phyloP scores from a whole-genome alignment of 2,329 filamentous ascomycete species.

The Sarocladium strictum region DNA sequence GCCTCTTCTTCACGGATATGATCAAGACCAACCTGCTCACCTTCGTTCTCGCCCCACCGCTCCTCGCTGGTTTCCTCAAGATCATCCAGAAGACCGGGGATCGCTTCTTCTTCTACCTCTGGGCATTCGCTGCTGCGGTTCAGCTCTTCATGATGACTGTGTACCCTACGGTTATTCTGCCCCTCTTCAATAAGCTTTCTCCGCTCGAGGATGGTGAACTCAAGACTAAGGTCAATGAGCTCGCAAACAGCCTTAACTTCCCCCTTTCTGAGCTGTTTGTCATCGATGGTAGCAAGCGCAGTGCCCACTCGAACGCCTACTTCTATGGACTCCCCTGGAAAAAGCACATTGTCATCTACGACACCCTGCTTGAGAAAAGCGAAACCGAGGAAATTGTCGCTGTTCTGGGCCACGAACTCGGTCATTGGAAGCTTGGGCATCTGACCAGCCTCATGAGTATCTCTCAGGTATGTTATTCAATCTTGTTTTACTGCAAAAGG shows the following conservation, averaged over 20 bases:
- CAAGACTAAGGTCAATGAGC: conserved; percentile 79
- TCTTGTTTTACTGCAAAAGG: not conserved
- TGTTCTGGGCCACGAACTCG: conserved; percentile 90
- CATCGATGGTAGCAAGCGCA: conserved; percentile 86
- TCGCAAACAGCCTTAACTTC: conserved; percentile 81
- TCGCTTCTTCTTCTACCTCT: conserved; percentile 96
- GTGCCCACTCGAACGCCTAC: conserved; percentile 83
- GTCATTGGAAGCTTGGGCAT: conserved; percentile 95
- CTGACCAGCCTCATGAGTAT: conserved; percentile 88
- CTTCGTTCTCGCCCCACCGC: conserved; percentile 74
- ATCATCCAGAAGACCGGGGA: conserved; percentile 93
- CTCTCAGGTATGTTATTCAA: conserved; percentile 55
- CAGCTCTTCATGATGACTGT: conserved; percentile 95
- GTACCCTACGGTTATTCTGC: conserved; percentile 90
- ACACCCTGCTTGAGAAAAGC: conserved; percentile 95
- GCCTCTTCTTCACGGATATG: conserved; percentile 83
- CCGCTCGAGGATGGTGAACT: conserved; percentile 81
- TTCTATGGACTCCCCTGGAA: conserved; percentile 99
- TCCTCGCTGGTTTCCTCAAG: conserved; percentile 85
- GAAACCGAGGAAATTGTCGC: conserved; percentile 88
- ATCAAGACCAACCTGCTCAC: conserved; percentile 83
- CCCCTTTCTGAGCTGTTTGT: conserved; percentile 90
- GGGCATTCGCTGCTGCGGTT: conserved; percentile 82
- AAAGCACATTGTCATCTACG: conserved; percentile 99
- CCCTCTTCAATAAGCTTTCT: conserved; percentile 96